phyloP scores from a whole-genome alignment of 2,329 filamentous ascomycete species.

The Beauveria australis region DNA sequence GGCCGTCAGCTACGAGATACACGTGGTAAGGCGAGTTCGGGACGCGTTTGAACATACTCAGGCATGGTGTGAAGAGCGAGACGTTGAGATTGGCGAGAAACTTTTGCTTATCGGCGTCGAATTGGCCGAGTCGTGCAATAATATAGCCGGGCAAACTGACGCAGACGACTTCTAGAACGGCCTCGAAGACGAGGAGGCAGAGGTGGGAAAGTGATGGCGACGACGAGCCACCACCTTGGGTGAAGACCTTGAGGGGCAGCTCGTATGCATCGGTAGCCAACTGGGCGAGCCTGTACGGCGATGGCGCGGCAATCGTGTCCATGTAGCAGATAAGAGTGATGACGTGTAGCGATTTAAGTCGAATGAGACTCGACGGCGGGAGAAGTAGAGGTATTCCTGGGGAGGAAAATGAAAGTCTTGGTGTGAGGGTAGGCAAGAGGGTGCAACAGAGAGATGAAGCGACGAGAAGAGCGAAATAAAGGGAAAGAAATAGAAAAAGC shows the following conservation, averaged over 20 bases:
- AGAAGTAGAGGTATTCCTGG: not conserved
- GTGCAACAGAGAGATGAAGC: not conserved
- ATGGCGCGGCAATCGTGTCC: conserved; percentile 35
- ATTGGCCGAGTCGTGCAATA: conserved; percentile 80
- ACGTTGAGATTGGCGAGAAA: conserved; percentile 96
- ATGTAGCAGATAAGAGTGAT: conserved; percentile 17
- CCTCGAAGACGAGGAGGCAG: conserved; percentile 81
- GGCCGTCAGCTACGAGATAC: not conserved
- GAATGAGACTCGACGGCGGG: not conserved
- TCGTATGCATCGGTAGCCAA: conserved; percentile 32
- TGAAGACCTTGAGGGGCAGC: conserved; percentile 32
- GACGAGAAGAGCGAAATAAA: not conserved
- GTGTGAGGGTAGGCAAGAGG: not conserved
- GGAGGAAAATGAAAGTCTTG: not conserved
- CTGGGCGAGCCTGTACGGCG: conserved; percentile 35
- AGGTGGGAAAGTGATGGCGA: conserved; percentile 64
- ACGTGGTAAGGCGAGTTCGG: not conserved
- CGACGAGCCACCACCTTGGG: conserved; percentile 35
- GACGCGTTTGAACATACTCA: conserved; percentile 53
- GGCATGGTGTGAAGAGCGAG: conserved; percentile 89
- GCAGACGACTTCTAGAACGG: conserved; percentile 89
- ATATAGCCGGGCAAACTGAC: conserved; percentile 93
- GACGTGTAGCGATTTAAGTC: not conserved
- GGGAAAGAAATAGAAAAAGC: not conserved
- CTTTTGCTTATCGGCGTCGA: conserved; percentile 93